These are phyloP conservation scores for Yarrowia porcina DNA, from an alignment of 805 yeast species.

Conservation along the genomic window DNA sequence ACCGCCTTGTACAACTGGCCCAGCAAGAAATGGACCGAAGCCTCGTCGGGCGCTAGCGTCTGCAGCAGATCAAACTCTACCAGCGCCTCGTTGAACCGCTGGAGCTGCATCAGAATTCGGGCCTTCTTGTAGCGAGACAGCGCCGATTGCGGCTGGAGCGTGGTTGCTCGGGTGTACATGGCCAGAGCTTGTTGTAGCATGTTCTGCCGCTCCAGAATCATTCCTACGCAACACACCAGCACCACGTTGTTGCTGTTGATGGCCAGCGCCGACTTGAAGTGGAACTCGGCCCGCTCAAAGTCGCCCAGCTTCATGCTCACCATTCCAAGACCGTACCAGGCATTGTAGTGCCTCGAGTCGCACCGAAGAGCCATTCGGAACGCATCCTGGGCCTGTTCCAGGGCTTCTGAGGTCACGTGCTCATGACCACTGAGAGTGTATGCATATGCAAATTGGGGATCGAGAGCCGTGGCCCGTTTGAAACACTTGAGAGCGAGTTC, in stretches of 20 bases:
- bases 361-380: constrained; percentile 74
- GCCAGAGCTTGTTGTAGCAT: constrained; percentile 67
- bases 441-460: constrained; percentile 75
- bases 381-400: constrained; percentile 80
- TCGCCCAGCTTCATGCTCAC: constrained; percentile 85
- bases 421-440: constrained; percentile 95
- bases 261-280: constrained; percentile 79
- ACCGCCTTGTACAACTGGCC: constrained; percentile 82
- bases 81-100: constrained; percentile 67
- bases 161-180: constrained; percentile 79
- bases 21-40: constrained; percentile 82
- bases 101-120: constrained; percentile 68
- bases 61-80: constrained; percentile 68
- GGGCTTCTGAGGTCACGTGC: constrained; percentile 79
- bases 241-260: constrained; percentile 90
- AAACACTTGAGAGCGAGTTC: constrained; percentile 89
- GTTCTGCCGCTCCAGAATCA: constrained; percentile 78
- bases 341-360: constrained; percentile 85
- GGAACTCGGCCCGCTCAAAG: constrained; percentile 75
- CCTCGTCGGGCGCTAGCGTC: constrained; percentile 87
- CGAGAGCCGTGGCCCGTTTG: constrained; percentile 67
- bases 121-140: constrained; percentile 87
- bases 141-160: constrained; percentile 80
- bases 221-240: constrained; percentile 87
- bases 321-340: constrained; percentile 95